Evolutionary conservation across 441 rosid genomes (phyloP), one percentile per base, ranked within the genome.

Genomic region (Viola pubescens): DNA sequence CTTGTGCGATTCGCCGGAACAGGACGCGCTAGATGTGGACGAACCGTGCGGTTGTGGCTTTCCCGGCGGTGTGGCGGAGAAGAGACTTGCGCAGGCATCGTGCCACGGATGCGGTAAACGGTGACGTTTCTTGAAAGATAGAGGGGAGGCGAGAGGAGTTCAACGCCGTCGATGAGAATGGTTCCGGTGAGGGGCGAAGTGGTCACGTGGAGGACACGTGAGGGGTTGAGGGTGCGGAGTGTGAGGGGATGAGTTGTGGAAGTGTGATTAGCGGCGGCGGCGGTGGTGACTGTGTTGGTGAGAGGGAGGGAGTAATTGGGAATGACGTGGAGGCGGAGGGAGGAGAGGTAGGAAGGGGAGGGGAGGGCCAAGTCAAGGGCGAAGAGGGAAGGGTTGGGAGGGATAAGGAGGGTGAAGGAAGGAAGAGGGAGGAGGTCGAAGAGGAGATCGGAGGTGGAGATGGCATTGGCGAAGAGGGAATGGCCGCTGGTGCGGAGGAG

Each of bases 281-380:
- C n/a, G 49, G 49, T 13, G n/a, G 9, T 46, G n/a, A 12, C 49
- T 0, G 49, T 10, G 49, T 1, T 10, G 49, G 49, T 8, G 49
- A 46, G 49, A 9, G 49, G n/a, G 49, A 46, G 49, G 49, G n/a
- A 12, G 49, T 46, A 46, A 46, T 26, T 26, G 34, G 49, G 49
- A 3, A 46, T 12, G 49, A 46, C 49, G 49, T 46, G 49, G 49
- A 46, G 49, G 49, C 49, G 49, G 11, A 46, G 49, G 49, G 49
- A 8, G n/a, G 49, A 46, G 11, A 46, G 49, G 49, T 46, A 46
- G 49, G n/a, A 8, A 12, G 49, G 49, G n/a, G 49, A 12, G 13
- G 49, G 9, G 9, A 8, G 49, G 49, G 49, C n/a, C 10, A 46
- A 9, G n/a, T 46, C 49, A 9, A 46, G 49, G 49, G 11, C n/a